phyloP scores from a whole-genome alignment of 306 rosid species.

The Acacia confusa region DNA sequence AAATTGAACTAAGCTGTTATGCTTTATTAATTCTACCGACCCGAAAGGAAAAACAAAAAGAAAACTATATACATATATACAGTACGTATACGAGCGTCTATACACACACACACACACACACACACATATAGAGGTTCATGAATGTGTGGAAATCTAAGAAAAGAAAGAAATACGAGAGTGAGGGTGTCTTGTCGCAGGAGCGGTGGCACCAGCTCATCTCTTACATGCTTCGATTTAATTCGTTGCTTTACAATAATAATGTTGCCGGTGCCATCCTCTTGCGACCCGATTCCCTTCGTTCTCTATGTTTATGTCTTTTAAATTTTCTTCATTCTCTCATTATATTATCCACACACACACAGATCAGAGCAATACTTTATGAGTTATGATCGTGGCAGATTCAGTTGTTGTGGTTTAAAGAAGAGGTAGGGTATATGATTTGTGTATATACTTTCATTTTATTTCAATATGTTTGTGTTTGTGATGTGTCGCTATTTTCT shows the following conservation, averaged over 20 bases:
- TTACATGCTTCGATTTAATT: no score
- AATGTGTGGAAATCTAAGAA: neutral
- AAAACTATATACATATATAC: no score
- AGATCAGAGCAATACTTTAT: neutral
- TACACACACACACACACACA: no score
- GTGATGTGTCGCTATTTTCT: neutral
- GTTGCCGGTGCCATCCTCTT: conserved; percentile 23
- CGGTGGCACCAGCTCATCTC: conserved; percentile 12
- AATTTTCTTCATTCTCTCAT: neutral
- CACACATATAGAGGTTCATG: no score
- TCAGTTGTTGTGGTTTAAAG: neutral
- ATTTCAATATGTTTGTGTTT: neutral
- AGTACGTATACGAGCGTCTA: neutral
- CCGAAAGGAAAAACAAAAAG: neutral
- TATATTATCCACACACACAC: neutral
- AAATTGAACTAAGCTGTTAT: neutral
- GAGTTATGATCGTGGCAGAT: neutral
- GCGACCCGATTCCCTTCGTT: conserved; percentile 25
- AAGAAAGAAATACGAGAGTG: neutral
- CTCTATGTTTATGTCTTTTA: neutral
- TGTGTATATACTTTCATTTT: neutral
- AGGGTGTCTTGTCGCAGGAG: conserved; percentile 39
- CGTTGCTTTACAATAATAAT: neutral
- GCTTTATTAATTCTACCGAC: neutral
- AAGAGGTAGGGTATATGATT: neutral